Percentiles rank a stretch among this genome's conserved stretches.
Evolutionary conservation across 768 basidiomycete genomes (phyloP).

Genomic region (Boletus tylopilopsis): DNA sequence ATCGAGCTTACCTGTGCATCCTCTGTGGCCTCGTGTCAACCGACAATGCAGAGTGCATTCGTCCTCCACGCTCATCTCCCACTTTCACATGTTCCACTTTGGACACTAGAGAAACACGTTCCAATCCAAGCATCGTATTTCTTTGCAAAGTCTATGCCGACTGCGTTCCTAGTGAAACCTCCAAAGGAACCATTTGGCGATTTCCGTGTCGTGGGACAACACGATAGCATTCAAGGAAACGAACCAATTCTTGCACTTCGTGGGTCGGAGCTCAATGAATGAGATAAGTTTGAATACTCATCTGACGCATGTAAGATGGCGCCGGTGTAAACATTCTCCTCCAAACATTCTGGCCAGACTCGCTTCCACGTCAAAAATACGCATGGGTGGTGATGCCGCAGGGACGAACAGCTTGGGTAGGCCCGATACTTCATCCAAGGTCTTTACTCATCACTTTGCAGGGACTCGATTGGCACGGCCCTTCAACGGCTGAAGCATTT

Average conservation of each 20-base stretch:
- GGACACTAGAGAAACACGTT: conserved; percentile 35
- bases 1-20: conserved; percentile 37
- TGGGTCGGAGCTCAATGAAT: conserved; percentile 30
- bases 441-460: conserved; percentile 22
- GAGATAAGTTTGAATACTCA: neutral
- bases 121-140: conserved; percentile 58
- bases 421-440: conserved; percentile 2
- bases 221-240: conserved; percentile 11
- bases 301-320: conserved; percentile 54
- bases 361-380: conserved; percentile 52
- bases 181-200: conserved; percentile 38
- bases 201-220: neutral
- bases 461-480: conserved; percentile 94
- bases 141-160: conserved; percentile 50
- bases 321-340: conserved; percentile 74
- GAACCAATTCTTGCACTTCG: conserved; percentile 64
- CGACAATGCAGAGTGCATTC: neutral
- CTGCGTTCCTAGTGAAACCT: conserved; percentile 54
- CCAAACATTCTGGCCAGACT: conserved; percentile 56
- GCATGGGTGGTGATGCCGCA: conserved; percentile 81
- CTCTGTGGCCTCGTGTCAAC: neutral
- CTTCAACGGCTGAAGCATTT: conserved; percentile 71
- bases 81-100: conserved; percentile 41
- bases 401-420: conserved; percentile 83
- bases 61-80: conserved; percentile 39